Conservation (phyloP, 192 early-diverging fungal species). For the Gaertneriomyces sp. region DNA sequence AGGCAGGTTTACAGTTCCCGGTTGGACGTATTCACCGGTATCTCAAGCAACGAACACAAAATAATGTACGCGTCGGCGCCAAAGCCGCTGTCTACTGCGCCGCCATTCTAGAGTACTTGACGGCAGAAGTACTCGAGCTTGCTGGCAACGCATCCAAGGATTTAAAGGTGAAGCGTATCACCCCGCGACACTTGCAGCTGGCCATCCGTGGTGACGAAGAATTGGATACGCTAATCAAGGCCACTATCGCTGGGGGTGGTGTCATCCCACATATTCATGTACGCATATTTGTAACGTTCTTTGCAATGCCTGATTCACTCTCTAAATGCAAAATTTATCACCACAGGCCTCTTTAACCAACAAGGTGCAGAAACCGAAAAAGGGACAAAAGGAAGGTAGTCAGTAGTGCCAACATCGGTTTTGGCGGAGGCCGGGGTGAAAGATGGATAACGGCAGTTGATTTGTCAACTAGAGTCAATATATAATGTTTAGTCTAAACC, state of each 20-base stretch:
- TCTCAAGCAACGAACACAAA: conserved; percentile 75
- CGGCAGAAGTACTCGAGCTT: conserved; percentile 89
- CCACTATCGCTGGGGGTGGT: conserved; percentile 82
- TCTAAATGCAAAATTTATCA: not conserved
- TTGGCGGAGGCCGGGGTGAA: no score
- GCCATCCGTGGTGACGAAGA: conserved; percentile 93
- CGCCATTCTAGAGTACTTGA: conserved; percentile 88
- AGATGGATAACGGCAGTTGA: no score
- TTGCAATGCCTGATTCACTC: not conserved
- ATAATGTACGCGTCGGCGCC: conserved; percentile 80
- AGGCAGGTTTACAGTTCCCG: conserved; percentile 71
- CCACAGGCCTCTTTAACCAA: conserved; percentile 34
- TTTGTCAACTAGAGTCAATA: no score
- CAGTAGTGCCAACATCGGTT: no score
- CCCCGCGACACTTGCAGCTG: conserved; percentile 83
- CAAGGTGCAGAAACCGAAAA: conserved; percentile 22
- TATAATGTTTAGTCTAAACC: no score
- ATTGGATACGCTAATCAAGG: conserved; percentile 80
- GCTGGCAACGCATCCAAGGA: conserved; percentile 91
- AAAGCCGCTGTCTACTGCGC: conserved; percentile 90
- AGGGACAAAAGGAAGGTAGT: conserved; percentile 19
- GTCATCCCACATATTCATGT: conserved; percentile 42
- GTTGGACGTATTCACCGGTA: conserved; percentile 91
- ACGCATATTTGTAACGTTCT: not conserved
- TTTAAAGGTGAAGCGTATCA: conserved; percentile 86